Evolutionary conservation across 2,329 filamentous ascomycete genomes (phyloP).

Genomic region (Colletotrichum sp.): DNA sequence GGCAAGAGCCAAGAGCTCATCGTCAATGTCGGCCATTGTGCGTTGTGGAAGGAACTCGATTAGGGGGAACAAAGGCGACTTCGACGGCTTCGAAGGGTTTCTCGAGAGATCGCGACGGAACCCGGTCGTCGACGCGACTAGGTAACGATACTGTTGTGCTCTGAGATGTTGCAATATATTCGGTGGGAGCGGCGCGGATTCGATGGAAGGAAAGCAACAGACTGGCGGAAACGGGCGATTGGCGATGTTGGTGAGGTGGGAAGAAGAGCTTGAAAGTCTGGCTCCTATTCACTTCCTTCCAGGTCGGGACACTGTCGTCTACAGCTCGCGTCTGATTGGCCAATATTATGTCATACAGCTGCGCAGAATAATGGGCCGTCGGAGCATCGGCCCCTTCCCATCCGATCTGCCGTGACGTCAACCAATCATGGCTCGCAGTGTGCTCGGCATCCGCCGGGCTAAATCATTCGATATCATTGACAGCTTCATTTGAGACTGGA

Average conservation of each 20-base stretch:
- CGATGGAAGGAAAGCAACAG: background rate
- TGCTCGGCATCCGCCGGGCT: background rate
- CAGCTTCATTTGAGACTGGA: background rate
- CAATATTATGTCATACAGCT: conserved; percentile 21
- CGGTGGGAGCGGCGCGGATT: background rate
- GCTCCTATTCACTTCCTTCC: conserved; percentile 16
- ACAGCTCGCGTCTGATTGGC: conserved; percentile 16
- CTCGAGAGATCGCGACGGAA: background rate
- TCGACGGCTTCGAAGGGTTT: background rate
- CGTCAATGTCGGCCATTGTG: conserved; percentile 87
- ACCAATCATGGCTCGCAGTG: conserved; percentile 6
- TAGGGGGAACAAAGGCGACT: background rate
- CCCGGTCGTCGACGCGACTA: background rate
- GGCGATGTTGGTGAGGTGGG: background rate
- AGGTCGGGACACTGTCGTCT: background rate
- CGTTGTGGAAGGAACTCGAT: background rate
- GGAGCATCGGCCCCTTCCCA: conserved; percentile 4
- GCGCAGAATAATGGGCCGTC: background rate
- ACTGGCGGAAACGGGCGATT: background rate
- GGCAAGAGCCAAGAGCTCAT: conserved; percentile 91
- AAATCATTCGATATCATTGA: conserved; percentile 21
- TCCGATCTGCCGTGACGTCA: conserved; percentile 5
- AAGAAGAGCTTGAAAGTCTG: conserved; percentile 4
- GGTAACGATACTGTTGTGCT: background rate
- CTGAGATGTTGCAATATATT: background rate